Evolutionary conservation across 805 yeast genomes (phyloP).

Genomic region (Candida yuanshanica): DNA sequence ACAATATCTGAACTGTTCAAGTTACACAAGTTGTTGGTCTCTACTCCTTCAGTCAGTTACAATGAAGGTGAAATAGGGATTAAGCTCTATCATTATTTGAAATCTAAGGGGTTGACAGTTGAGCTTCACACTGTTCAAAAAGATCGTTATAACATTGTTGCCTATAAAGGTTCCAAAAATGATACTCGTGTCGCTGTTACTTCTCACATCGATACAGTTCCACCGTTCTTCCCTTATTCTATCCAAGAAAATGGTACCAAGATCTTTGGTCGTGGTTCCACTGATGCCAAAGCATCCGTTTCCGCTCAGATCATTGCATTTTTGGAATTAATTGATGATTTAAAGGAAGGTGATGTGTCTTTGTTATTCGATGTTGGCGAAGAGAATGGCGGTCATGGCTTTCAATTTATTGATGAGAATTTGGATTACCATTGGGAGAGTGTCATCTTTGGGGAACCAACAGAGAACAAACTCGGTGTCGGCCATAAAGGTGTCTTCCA

Average conservation of each 20-base stretch:
- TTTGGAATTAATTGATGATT: conserved; percentile 35
- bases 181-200: conserved; percentile 44
- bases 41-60: conserved; percentile 9
- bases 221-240: conserved; percentile 49
- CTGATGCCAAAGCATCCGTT: conserved; percentile 62
- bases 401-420: conserved; percentile 35
- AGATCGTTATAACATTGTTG: conserved; percentile 45
- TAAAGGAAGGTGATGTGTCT: conserved; percentile 50
- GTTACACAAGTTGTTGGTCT: conserved; percentile 10
- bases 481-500: conserved; percentile 58
- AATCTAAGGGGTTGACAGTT: conserved; percentile 31
- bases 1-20: conserved; percentile 6
- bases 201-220: conserved; percentile 65
- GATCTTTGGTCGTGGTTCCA: conserved; percentile 59
- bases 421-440: conserved; percentile 46
- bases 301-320: conserved; percentile 53
- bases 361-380: conserved; percentile 60
- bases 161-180: conserved; percentile 42
- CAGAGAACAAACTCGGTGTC: conserved; percentile 56
- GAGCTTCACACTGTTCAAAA: conserved; percentile 34
- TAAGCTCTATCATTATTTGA: conserved; percentile 2
- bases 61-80: conserved; percentile 7
- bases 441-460: conserved; percentile 67
- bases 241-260: conserved; percentile 34
- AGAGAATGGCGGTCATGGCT: conserved; percentile 56